Evolutionary conservation across 2,329 filamentous ascomycete species (phyloP), one percentile per base, ranked within the genome.

Genomic region (Tolypocladium tundrense): DNA sequence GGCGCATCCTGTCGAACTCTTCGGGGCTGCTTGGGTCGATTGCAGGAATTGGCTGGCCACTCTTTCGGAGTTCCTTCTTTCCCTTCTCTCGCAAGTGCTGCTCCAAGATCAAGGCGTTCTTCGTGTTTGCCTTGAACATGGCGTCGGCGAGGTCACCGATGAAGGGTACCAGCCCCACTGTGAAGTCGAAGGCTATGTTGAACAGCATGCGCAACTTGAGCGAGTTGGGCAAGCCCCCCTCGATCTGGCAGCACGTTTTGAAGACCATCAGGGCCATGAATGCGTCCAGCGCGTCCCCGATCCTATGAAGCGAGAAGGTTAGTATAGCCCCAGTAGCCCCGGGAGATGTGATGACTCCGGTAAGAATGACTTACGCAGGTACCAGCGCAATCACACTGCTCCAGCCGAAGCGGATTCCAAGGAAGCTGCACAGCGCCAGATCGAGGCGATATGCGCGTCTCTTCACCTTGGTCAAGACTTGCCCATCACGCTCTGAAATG

Each of bases 401-500:
- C 91, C 91, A 97, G 57, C 94, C 94, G 68, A 97, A 92, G 59
- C 87, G 84, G 59, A 96, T 81, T 50, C 91, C 91, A 62, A 88
- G 83, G 68, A 90, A 83, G 67, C 83, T 91, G 77, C 93, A 95
- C 7, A 96, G 82, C 57, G 82, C 84, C 78, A 91, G 88, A 72
- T 97, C 94, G 33, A 97, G 83, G 42, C 85, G 82, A 73, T 96
- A 96, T 40, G 94, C 91, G 59, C 88, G 82, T 65, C 88, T 83
- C 72, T 96, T 93, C 65, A 96, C 90, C 66, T 88, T 88, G 65
- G 88, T 95, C 62, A 97, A 84, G 64, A 97, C 79, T 62, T 88
- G 81, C 67, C 81, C 86, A 73, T 99, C 94, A 65, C 96, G 83
- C 35, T 87, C 77, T 21, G 91, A 93, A 56, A 97, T 84, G 57